phyloP scores from a whole-genome alignment of 2,329 filamentous ascomycete genomes.

The Hirsutella minnesotensis region DNA sequence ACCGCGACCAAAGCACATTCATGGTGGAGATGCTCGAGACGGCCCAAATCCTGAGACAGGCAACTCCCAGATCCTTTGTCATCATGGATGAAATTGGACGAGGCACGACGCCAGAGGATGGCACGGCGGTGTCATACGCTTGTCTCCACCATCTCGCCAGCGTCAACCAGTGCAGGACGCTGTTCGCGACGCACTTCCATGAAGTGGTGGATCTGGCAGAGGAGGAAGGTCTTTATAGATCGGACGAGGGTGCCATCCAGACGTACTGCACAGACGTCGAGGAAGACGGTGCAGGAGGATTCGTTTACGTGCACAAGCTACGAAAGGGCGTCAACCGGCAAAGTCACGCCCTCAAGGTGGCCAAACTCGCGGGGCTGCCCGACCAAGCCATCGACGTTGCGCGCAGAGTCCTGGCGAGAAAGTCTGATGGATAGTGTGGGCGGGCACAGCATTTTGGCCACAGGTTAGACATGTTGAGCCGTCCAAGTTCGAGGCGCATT shows the following conservation, averaged over 20 bases:
- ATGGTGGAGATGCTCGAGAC: slow-evolving; percentile 99
- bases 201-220: slow-evolving; percentile 64
- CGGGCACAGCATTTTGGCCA: not conserved
- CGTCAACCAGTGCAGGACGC: slow-evolving; percentile 62
- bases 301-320: slow-evolving; percentile 78
- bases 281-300: slow-evolving; percentile 58
- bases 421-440: slow-evolving; percentile 1
- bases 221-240: slow-evolving; percentile 30
- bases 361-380: slow-evolving; percentile 71
- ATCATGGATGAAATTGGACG: slow-evolving; percentile 98
- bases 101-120: slow-evolving; percentile 88
- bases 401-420: slow-evolving; percentile 34
- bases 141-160: slow-evolving; percentile 74
- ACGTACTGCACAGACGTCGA: slow-evolving; percentile 84
- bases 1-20: slow-evolving; percentile 88
- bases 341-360: slow-evolving; percentile 93
- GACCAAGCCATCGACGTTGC: slow-evolving; percentile 60
- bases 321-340: slow-evolving; percentile 70
- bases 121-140: slow-evolving; percentile 79
- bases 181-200: slow-evolving; percentile 97
- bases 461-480: too few species aligned
- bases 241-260: slow-evolving; percentile 36
- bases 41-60: slow-evolving; percentile 74
- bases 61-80: slow-evolving; percentile 75
- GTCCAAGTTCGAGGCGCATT: too few species aligned